phyloP scores from a whole-genome alignment of 352 stramenopile species.

The Globisporangium okanoganense region DNA sequence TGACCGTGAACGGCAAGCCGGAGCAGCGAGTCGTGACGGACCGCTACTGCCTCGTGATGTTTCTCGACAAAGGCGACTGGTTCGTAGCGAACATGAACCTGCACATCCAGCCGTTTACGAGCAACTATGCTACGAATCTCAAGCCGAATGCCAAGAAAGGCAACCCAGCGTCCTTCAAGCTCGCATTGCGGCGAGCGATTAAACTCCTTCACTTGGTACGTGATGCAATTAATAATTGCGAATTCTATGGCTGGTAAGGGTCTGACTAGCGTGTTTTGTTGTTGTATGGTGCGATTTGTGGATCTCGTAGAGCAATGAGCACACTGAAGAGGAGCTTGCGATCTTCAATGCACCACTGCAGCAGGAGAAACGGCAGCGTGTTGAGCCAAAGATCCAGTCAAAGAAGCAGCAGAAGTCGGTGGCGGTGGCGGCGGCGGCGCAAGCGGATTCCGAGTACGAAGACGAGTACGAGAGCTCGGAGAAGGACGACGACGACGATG shows the following conservation, averaged over 20 bases:
- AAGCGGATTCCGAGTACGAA: conserved; percentile 14
- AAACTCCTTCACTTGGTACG: conserved; percentile 47
- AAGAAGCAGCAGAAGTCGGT: conserved; percentile 1
- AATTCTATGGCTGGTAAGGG: too few relatives aligned
- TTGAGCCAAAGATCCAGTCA: conserved; percentile 14
- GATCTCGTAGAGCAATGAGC: conserved; percentile 20
- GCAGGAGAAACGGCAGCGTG: conserved; percentile 31
- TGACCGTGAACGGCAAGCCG: conserved; percentile 21
- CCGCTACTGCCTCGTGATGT: conserved; percentile 47
- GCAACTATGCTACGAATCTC: conserved; percentile 39
- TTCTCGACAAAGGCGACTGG: conserved; percentile 67
- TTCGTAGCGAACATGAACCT: conserved; percentile 36
- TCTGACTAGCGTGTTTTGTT: background rate
- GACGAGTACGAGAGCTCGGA: conserved; percentile 9
- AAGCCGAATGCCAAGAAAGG: conserved; percentile 21
- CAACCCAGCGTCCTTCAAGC: conserved; percentile 19
- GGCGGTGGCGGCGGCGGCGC: conserved; percentile 12
- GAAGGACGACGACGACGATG: conserved; percentile 8
- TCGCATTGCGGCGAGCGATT: conserved; percentile 29
- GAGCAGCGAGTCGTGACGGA: conserved; percentile 8
- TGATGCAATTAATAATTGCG: background rate
- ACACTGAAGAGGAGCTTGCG: conserved; percentile 27
- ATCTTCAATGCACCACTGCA: conserved; percentile 28
- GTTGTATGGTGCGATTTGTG: background rate
- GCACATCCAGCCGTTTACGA: conserved; percentile 42